A percentile compares a stretch with the other conserved stretches of the same genome.
These are phyloP conservation scores for Lotus japonicus DNA, from an alignment of 306 rosid genomes.

Conservation along the genomic window DNA sequence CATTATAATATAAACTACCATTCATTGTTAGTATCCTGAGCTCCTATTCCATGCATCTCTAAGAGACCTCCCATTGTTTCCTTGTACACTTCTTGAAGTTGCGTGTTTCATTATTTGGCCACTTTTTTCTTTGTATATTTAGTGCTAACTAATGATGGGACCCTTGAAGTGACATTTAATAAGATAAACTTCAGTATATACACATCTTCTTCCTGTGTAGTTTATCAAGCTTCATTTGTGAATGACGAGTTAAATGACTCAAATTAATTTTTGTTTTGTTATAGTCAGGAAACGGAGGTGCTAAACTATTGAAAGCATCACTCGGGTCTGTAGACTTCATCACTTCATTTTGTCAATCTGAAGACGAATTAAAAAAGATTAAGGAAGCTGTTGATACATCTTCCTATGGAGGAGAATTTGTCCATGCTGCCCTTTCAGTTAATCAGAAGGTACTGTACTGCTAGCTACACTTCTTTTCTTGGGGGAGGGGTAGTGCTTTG, in stretches of 20 bases:
- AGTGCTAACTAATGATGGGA: background rate
- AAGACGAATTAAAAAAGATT: conserved; percentile 62
- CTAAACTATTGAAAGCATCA: conserved; percentile 61
- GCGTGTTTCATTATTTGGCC: background rate
- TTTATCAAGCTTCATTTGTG: background rate
- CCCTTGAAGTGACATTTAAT: background rate
- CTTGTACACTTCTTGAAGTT: background rate
- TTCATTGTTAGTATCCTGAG: conserved; percentile 14
- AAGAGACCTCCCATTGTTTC: background rate
- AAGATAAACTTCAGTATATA: background rate
- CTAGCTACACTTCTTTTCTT: conserved; percentile 1
- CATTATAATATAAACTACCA: background rate
- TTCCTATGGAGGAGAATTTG: conserved; percentile 83
- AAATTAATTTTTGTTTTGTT: conserved; percentile 35
- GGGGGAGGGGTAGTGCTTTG: conserved; percentile 3
- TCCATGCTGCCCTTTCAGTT: conserved; percentile 87
- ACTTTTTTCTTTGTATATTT: background rate
- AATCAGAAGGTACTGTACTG: conserved; percentile 57
- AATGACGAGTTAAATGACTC: conserved; percentile 25
- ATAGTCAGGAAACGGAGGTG: conserved; percentile 58
- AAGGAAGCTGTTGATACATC: conserved; percentile 82
- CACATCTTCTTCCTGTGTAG: background rate
- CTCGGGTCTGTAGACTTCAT: conserved; percentile 97
- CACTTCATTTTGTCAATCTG: conserved; percentile 69
- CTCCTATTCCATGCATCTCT: conserved; percentile 7